Percentiles rank a stretch among this genome's conserved stretches.
Evolutionary conservation across 2,329 filamentous ascomycete genomes (phyloP).

Genomic region (Arthrobotrys conoides): DNA sequence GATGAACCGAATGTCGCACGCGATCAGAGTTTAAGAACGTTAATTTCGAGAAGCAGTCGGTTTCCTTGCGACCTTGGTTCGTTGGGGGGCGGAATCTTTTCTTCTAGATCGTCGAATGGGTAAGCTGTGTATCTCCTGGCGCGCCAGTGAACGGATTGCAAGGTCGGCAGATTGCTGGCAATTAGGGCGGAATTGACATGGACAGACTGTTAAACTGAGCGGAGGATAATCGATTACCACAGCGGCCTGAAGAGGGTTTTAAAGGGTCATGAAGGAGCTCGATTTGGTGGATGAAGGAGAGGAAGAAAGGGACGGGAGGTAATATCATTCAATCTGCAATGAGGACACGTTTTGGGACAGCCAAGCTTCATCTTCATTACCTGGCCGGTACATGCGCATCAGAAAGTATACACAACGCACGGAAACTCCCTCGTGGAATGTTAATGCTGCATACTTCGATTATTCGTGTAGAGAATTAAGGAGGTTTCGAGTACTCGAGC

Average conservation of each 20-base stretch:
- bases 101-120: slow-evolving; percentile 1
- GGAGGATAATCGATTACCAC: not conserved
- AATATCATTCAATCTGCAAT: slow-evolving; percentile 26
- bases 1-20: not conserved
- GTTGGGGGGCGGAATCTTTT: not conserved
- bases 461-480: not conserved
- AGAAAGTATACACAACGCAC: slow-evolving; percentile 27
- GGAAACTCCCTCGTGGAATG: not conserved
- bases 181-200: not conserved
- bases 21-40: slow-evolving; percentile 3
- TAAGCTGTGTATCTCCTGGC: slow-evolving; percentile 4
- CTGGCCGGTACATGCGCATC: slow-evolving; percentile 12
- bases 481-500: not conserved
- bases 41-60: not conserved
- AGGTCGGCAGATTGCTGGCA: not conserved
- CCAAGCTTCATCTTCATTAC: slow-evolving; percentile 47
- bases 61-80: slow-evolving; percentile 7
- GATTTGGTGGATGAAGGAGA: slow-evolving; percentile 18
- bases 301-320: slow-evolving; percentile 21
- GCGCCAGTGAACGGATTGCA: not conserved
- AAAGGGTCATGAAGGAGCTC: slow-evolving; percentile 6
- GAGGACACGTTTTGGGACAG: slow-evolving; percentile 59
- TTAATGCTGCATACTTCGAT: not conserved
- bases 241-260: not conserved
- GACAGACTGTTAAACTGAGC: not conserved